Base-by-base conservation (phyloP, 441 rosid species). In the Theobroma grandiflorum region DNA sequence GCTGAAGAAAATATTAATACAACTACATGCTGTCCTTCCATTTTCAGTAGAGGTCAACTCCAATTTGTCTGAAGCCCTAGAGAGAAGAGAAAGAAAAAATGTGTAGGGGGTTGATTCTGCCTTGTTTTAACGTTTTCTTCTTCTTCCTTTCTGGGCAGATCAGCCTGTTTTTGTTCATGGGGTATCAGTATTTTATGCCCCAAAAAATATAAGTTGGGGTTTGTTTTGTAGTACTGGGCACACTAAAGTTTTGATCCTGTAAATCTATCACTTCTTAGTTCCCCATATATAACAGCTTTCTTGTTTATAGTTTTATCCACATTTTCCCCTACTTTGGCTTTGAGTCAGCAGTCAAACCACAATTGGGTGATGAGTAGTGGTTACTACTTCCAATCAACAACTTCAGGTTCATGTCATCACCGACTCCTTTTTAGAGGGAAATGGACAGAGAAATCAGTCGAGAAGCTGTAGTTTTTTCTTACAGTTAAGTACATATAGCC, bases 21-120 rank as follows among this genome's bases (percentile, higher is more conserved):
- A 3, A 43, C 81, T 61, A 58, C 78, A 4, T 88, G 88, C 61
- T 87, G 87, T 61, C 76, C 90, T 84, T 84, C 85, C 52, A 79
- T 87, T 82, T 86, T 84, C 74, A 76, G 79, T 57, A 42, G 9
- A 66, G 49, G 76, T 52, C 11, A 72, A 47, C 72, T 42, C 61
- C 62, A 76, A 31, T 80, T 77, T 74, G 65, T 18, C 26, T 57
- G 49, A 38, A 38, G 76, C 35, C 49, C 16, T 70, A 47, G n/a
- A 35, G n/a, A 62, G n/a, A 33, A 6, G n/a, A 62, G 7, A 33
- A 16, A 45, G 8, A 45, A 14, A 20, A 9, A 10, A 22, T 20
- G 6, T 58, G 18, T 1, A 14, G 4, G 7, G 20, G 26, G n/a
- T 9, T 42, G 10, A 9, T 18, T 68, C 33, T 68, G 16, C 53